phyloP scores from a whole-genome alignment of 805 yeast genomes.

The Pichia scutulata region DNA sequence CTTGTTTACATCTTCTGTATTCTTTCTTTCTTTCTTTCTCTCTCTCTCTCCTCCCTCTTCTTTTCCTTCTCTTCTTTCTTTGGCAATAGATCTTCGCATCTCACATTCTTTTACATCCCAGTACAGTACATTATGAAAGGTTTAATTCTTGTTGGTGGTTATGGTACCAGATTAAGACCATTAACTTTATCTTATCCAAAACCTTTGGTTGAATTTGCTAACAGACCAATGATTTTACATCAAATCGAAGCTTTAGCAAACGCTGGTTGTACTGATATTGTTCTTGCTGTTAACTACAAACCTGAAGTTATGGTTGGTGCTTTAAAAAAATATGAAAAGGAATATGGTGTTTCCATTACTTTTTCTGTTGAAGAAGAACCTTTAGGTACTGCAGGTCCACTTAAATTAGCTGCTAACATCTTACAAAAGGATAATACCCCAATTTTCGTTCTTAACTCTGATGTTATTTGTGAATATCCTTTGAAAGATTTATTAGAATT shows the following conservation, averaged over 20 bases:
- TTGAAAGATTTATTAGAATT: slow-evolving; percentile 84
- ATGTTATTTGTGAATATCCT: slow-evolving; percentile 98
- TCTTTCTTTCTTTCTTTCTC: neutral
- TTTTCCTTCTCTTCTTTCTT: slow-evolving; percentile 7
- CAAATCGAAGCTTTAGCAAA: slow-evolving; percentile 96
- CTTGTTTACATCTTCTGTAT: neutral
- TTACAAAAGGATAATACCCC: slow-evolving; percentile 93
- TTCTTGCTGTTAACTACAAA: slow-evolving; percentile 96
- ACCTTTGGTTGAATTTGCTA: slow-evolving; percentile 96
- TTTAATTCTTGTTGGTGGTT: slow-evolving; percentile 97
- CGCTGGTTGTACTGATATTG: slow-evolving; percentile 98
- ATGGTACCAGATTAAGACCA: slow-evolving; percentile 99
- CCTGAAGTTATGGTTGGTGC: slow-evolving; percentile 99
- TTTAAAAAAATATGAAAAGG: slow-evolving; percentile 86
- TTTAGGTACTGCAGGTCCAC: slow-evolving; percentile 98
- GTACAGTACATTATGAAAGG: slow-evolving; percentile 66
- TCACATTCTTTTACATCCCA: slow-evolving; percentile 4
- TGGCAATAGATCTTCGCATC: slow-evolving; percentile 5
- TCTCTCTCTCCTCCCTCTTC: neutral
- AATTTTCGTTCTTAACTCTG: slow-evolving; percentile 95
- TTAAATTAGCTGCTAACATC: slow-evolving; percentile 91
- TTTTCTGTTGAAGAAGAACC: slow-evolving; percentile 99
- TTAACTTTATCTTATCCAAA: slow-evolving; percentile 90
- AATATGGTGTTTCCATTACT: slow-evolving; percentile 90
- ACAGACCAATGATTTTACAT: slow-evolving; percentile 98